Evolutionary conservation across 2,329 filamentous ascomycete genomes (phyloP).

Genomic region (Elsinoe batatas): DNA sequence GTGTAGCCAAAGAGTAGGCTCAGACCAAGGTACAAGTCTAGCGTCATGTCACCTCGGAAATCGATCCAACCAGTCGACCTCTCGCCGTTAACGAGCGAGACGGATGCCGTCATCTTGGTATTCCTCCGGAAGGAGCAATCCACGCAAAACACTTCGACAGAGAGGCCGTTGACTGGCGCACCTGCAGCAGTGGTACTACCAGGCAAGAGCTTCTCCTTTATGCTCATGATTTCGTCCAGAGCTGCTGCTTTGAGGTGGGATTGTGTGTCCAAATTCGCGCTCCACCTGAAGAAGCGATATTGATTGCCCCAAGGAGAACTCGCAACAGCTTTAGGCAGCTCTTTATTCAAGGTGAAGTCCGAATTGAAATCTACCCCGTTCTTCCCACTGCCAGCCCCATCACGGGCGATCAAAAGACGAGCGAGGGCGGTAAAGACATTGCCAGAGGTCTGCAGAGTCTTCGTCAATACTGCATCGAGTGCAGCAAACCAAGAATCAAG

Average conservation of each 20-base stretch:
- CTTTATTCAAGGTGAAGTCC: neutral
- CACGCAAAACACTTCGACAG: neutral
- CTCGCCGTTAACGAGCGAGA: neutral
- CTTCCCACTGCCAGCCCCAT: neutral
- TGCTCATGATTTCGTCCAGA: neutral
- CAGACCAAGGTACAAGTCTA: neutral
- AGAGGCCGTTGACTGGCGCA: neutral
- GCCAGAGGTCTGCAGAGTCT: neutral
- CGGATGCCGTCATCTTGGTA: neutral
- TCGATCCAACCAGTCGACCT: neutral
- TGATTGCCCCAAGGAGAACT: neutral
- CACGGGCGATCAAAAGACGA: neutral
- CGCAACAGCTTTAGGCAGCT: neutral
- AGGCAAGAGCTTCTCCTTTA: neutral
- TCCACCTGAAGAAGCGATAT: neutral
- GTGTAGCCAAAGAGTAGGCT: neutral
- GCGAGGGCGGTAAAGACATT: neutral
- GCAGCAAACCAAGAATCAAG: neutral
- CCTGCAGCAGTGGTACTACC: neutral
- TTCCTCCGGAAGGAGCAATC: neutral
- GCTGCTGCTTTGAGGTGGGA: neutral
- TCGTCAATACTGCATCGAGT: neutral
- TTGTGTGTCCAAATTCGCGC: neutral
- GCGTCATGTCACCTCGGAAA: neutral
- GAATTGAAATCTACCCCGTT: neutral